These are phyloP conservation scores for Tolypocladium ovalisporum DNA, from an alignment of 2,329 filamentous ascomycete species.

Conservation along the genomic window DNA sequence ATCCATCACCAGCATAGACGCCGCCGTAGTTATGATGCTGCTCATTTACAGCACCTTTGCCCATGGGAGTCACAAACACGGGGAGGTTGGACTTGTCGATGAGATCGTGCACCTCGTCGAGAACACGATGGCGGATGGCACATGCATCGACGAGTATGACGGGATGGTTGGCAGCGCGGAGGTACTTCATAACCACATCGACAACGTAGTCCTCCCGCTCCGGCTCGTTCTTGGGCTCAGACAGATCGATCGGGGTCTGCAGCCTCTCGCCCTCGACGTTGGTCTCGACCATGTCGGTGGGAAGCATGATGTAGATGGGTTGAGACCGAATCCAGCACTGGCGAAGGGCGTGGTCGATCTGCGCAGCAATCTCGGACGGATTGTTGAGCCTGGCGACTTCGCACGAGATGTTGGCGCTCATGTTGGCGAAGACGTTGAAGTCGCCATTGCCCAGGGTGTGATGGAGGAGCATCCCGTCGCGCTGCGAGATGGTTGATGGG, in stretches of 20 bases:
- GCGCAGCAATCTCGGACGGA: constrained; percentile 55
- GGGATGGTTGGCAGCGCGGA: constrained; percentile 63
- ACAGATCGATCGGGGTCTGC: constrained; percentile 58
- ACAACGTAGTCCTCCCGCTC: constrained; percentile 77
- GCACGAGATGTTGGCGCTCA: constrained; percentile 63
- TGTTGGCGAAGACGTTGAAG: constrained; percentile 72
- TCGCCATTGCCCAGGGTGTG: constrained; percentile 70
- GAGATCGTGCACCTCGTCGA: constrained; percentile 62
- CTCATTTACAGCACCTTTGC: constrained; percentile 76
- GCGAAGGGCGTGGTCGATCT: constrained; percentile 68
- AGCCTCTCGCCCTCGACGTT: constrained; percentile 67
- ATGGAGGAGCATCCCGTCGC: constrained; percentile 41
- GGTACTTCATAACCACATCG: constrained; percentile 61
- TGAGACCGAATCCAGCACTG: constrained; percentile 64
- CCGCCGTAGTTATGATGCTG: constrained; percentile 65
- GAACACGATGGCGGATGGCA: constrained; percentile 63
- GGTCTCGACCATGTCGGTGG: constrained; percentile 67
- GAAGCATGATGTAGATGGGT: constrained; percentile 76
- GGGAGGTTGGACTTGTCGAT: constrained; percentile 65
- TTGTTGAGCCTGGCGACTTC: constrained; percentile 61
- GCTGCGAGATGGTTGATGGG: constrained; percentile 36
- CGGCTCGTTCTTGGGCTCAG: constrained; percentile 51
- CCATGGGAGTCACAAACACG: constrained; percentile 83
- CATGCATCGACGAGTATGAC: constrained; percentile 77
- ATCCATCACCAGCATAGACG: constrained; percentile 74